These are phyloP conservation scores for Quercus lobata DNA, from an alignment of 331 rosid genomes.

Conservation along the genomic window DNA sequence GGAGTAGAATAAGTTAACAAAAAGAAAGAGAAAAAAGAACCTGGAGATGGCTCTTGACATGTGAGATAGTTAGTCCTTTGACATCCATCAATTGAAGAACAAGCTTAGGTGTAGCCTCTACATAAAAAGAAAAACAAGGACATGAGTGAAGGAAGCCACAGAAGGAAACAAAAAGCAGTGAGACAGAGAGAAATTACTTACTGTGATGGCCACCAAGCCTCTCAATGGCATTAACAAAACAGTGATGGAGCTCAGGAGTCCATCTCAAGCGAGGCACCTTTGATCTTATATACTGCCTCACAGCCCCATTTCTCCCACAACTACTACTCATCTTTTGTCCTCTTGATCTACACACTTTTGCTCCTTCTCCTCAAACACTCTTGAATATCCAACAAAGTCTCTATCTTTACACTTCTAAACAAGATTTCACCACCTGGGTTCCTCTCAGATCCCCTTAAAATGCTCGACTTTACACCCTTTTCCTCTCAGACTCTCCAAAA, in stretches of 20 bases:
- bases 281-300: conserved; percentile 86
- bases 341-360: neutral
- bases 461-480: neutral
- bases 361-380: neutral
- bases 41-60: conserved; percentile 98
- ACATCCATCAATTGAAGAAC: conserved; percentile 98
- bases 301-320: conserved; percentile 86
- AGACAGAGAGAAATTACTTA: conserved; percentile 11
- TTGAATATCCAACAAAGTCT: neutral
- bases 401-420: neutral
- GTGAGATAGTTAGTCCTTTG: conserved; percentile 96
- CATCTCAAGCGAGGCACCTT: conserved; percentile 94
- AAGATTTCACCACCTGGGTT: neutral
- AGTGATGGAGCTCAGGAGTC: conserved; percentile 95
- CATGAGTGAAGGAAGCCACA: neutral
- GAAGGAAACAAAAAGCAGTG: neutral
- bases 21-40: conserved; percentile 10
- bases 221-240: conserved; percentile 84
- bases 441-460: neutral
- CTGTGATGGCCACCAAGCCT: conserved; percentile 95
- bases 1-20: neutral
- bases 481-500: neutral
- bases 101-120: conserved; percentile 94
- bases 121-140: neutral
- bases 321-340: conserved; percentile 39